phyloP scores from a whole-genome alignment of 2,329 filamentous ascomycete genomes.

The Pezicula rhizophila region DNA sequence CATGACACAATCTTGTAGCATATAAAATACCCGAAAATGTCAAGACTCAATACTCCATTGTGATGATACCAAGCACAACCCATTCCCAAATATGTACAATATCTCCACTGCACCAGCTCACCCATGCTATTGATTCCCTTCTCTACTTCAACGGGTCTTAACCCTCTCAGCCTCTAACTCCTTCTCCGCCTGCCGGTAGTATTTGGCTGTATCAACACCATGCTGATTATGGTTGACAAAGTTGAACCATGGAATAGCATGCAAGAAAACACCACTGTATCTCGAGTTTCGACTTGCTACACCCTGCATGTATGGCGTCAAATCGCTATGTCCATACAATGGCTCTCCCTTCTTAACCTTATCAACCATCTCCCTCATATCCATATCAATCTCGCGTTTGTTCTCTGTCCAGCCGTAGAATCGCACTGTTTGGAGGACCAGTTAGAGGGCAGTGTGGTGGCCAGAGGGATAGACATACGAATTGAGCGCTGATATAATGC shows the following conservation, averaged over 20 bases:
- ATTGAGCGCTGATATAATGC: constrained; percentile 79
- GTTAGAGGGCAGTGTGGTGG: neutral
- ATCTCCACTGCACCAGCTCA: constrained; percentile 6
- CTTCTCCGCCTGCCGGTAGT: constrained; percentile 90
- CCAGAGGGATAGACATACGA: constrained; percentile 52
- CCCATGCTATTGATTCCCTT: neutral
- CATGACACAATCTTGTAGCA: neutral
- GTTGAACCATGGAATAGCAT: constrained; percentile 94
- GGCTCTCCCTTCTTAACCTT: constrained; percentile 91
- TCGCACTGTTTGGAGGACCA: constrained; percentile 52
- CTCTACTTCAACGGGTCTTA: constrained; percentile 19
- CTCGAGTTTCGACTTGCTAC: constrained; percentile 88
- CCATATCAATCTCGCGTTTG: constrained; percentile 83
- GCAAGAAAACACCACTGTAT: constrained; percentile 78
- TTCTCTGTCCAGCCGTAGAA: constrained; percentile 97
- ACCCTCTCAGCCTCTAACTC: constrained; percentile 77
- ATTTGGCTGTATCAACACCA: constrained; percentile 96
- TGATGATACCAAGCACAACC: neutral
- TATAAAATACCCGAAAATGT: too few relatives aligned
- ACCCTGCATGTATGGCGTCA: constrained; percentile 88
- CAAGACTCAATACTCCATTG: neutral
- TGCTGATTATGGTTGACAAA: constrained; percentile 94
- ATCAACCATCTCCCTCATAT: constrained; percentile 96
- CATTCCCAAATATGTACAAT: constrained; percentile 8
- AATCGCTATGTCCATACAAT: constrained; percentile 73